Conservation (phyloP, 805 yeast species). For the Saccharomycopsis fermentans region DNA sequence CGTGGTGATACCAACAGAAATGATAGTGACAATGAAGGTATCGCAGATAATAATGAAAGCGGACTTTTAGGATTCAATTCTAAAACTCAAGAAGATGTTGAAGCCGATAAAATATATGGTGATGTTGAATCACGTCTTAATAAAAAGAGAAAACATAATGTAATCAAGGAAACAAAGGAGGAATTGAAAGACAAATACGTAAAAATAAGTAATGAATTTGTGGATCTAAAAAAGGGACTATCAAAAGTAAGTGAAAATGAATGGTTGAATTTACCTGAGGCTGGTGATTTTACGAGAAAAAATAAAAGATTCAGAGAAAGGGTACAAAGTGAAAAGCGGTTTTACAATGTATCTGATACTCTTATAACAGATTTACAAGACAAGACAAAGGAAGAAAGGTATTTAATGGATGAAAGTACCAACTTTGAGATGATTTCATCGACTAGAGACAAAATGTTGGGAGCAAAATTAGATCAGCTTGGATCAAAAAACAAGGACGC, state of each 20-base stretch:
- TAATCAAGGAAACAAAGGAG: conserved; percentile 20
- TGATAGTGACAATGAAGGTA: conserved; percentile 21
- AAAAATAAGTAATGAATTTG: conserved; percentile 43
- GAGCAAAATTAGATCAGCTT: conserved; percentile 37
- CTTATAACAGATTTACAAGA: conserved; percentile 32
- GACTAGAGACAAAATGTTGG: conserved; percentile 54
- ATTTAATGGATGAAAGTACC: conserved; percentile 22
- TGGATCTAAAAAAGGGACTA: conserved; percentile 57
- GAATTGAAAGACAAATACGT: conserved; percentile 18
- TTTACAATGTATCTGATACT: conserved; percentile 77
- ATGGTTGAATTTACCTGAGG: conserved; percentile 82
- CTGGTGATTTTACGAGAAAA: conserved; percentile 72
- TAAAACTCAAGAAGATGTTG: conserved; percentile 51
- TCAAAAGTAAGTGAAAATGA: conserved; percentile 51
- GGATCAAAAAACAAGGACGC: conserved; percentile 19
- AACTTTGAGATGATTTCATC: conserved; percentile 46
- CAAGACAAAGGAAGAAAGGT: conserved; percentile 18
- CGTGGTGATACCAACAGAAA: conserved; percentile 21
- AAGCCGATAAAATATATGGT: conserved; percentile 64
- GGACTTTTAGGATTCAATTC: conserved; percentile 24
- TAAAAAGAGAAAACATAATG: conserved; percentile 24
- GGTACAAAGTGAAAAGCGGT: conserved; percentile 52
- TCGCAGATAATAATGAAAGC: conserved; percentile 23
- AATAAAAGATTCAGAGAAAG: conserved; percentile 64
- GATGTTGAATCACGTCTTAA: conserved; percentile 51